Conservation (phyloP, 495 filamentous ascomycete genomes). For the Penicillium malachiteum region DNA sequence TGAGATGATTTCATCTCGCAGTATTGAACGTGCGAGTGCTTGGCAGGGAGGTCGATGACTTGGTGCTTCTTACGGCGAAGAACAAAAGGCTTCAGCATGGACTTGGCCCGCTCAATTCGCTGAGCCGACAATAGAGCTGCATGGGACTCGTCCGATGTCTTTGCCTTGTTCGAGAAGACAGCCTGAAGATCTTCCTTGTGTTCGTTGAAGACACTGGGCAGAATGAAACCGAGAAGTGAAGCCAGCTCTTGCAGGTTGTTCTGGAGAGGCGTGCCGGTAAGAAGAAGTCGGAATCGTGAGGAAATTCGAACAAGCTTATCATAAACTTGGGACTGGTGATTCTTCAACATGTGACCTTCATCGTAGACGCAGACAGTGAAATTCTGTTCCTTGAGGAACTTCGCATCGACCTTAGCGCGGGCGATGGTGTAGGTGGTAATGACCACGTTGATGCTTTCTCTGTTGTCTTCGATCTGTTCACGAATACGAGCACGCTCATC, state of each 20-base stretch:
- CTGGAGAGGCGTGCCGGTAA: conserved; percentile 93
- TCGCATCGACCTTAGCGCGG: conserved; percentile 60
- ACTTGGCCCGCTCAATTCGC: conserved; percentile 78
- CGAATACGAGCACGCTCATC: conserved; percentile 63
- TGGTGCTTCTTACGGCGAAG: conserved; percentile 91
- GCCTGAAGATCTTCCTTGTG: conserved; percentile 70
- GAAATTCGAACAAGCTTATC: conserved; percentile 74
- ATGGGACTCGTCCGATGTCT: conserved; percentile 68
- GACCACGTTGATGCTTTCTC: conserved; percentile 73
- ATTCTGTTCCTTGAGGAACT: conserved; percentile 63
- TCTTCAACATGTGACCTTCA: conserved; percentile 91
- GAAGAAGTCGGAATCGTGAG: conserved; percentile 73
- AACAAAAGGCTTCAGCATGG: conserved; percentile 94
- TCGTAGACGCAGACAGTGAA: conserved; percentile 80
- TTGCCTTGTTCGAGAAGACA: conserved; percentile 88
- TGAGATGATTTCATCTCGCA: conserved; percentile 74
- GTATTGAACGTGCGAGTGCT: conserved; percentile 72
- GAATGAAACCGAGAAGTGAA: conserved; percentile 84
- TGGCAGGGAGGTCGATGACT: conserved; percentile 86
- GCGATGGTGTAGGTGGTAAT: conserved; percentile 87
- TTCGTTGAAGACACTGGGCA: conserved; percentile 76
- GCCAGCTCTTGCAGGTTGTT: conserved; percentile 94
- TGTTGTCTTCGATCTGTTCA: conserved; percentile 60
- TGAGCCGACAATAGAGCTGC: conserved; percentile 78
- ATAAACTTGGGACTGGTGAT: conserved; percentile 76